Evolutionary conservation across 768 basidiomycete genomes (phyloP), one percentile per base, ranked within the genome.

Genomic region (Mrakia blollopis): DNA sequence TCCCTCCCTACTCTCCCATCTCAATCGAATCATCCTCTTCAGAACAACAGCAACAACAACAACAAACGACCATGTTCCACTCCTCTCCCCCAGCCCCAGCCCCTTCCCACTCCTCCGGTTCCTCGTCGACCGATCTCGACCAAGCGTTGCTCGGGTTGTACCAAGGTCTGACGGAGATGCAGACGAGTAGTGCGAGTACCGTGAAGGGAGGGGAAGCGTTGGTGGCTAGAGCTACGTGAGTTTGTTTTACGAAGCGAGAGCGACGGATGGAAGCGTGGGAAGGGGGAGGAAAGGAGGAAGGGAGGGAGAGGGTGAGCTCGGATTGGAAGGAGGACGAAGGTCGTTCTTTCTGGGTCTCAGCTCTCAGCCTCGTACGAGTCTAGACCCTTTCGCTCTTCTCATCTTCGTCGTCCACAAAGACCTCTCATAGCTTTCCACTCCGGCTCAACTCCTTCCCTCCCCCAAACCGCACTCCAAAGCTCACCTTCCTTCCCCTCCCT

Each of bases 121-220:
- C 47, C 1, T 18, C 47, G 16, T 18, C 47, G 47, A 39, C 6
- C 35, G 50, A 65, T 18, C 62, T 74, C 62, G 73, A 74, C 5
- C 18, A 21, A 8, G 30, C 73, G 3, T 13, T 74, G 44, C 35
- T 74, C 63, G 60, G 25, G 6, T 35, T 74, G 7, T 74, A 65
- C 50, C 73, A 74, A n/a, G 41, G 47, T 7, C 35, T 74, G 62
- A 74, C 73, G 11, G 73, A 74, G 41, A 60, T 74, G 62, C 73
- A 74, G 61, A 30, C 65, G 25, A 32, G n/a, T 14, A 14, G 44
- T 10, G 61, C n/a, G 18, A 21, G 35, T 1, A 60, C 60, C 9
- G 23, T 25, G 4, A 60, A 57, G 35, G 71, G 71, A 0, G 71
- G 28, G 32, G 71, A 72, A 37, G 71, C 35, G 10, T 35, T 54